Evolutionary conservation across 148 eudicot species (phyloP).

Genomic region (Cornus kousa): DNA sequence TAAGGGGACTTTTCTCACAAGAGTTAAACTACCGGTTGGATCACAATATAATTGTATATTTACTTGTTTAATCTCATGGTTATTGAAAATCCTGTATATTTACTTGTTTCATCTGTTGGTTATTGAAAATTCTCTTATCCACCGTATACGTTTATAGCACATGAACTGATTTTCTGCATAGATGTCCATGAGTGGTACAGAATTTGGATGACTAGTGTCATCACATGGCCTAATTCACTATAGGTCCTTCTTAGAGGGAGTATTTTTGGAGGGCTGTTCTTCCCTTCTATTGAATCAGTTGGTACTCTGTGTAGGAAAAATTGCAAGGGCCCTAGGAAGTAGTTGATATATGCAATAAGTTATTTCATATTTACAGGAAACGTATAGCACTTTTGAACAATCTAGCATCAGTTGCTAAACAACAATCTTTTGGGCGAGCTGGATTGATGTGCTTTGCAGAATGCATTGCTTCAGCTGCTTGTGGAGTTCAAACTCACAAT

Average conservation of each 20-base stretch:
- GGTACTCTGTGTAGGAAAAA: not conserved
- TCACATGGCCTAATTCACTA: not conserved
- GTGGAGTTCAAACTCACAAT: conserved; percentile 26
- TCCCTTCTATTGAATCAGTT: not conserved
- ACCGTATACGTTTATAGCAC: too few relatives aligned
- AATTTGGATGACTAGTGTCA: conserved; percentile 2
- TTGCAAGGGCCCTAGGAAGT: not conserved
- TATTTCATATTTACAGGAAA: conserved; percentile 49
- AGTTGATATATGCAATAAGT: not conserved
- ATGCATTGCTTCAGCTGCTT: conserved; percentile 55
- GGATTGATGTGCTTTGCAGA: conserved; percentile 80
- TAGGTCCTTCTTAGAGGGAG: not conserved
- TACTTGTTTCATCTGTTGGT: not conserved
- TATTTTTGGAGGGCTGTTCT: not conserved
- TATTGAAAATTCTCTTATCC: not conserved
- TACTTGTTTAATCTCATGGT: not conserved
- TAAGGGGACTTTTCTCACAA: not conserved
- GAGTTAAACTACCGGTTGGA: not conserved
- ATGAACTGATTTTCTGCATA: not conserved
- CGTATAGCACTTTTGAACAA: conserved; percentile 52
- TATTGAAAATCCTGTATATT: not conserved
- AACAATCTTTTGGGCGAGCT: conserved; percentile 72
- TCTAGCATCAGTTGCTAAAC: conserved; percentile 64
- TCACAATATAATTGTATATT: not conserved
- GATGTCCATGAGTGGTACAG: not conserved